These are phyloP conservation scores for Vicia faba DNA, from an alignment of 306 rosid genomes.

Conservation along the genomic window DNA sequence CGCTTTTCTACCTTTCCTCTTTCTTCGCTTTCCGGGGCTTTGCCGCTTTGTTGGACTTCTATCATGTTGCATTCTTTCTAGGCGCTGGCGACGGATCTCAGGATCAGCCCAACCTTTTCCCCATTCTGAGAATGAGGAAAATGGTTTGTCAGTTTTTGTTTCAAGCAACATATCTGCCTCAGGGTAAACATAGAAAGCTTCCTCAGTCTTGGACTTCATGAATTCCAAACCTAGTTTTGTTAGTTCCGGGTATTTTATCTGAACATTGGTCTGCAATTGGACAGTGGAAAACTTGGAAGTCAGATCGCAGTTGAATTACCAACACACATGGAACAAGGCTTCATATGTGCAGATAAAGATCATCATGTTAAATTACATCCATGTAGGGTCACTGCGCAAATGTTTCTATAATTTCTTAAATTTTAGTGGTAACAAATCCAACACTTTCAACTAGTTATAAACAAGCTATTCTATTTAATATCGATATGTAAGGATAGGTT, in stretches of 20 bases:
- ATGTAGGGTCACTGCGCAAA: constrained; percentile 5
- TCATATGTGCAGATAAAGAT: constrained; percentile 20
- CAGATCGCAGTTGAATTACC: constrained; percentile 22
- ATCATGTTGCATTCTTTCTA: constrained; percentile 46
- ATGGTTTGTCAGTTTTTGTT: constrained; percentile 48
- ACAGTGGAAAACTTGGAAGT: constrained; percentile 26
- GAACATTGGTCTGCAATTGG: constrained; percentile 67
- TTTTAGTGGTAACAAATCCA: constrained; percentile 18
- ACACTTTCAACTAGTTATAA: constrained; percentile 13
- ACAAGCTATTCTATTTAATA: constrained; percentile 5
- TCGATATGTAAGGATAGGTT: constrained; percentile 11
- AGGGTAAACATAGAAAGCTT: constrained; percentile 62
- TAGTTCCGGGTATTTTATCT: constrained; percentile 67
- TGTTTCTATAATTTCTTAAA: constrained; percentile 3
- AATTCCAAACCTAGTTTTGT: constrained; percentile 72
- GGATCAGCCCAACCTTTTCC: constrained; percentile 97
- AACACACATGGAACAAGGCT: constrained; percentile 1
- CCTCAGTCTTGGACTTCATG: constrained; percentile 45
- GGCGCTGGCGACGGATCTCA: constrained; percentile 82
- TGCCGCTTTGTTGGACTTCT: constrained; percentile 45
- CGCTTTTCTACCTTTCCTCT: constrained; percentile 42
- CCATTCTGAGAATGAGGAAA: constrained; percentile 82
- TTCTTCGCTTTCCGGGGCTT: constrained; percentile 41
- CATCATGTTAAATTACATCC: not conserved
- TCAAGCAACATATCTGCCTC: constrained; percentile 91